Evolutionary conservation across 306 rosid genomes (phyloP), one percentile per base, ranked within the genome.

Genomic region (Lathyrus tuberosus): DNA sequence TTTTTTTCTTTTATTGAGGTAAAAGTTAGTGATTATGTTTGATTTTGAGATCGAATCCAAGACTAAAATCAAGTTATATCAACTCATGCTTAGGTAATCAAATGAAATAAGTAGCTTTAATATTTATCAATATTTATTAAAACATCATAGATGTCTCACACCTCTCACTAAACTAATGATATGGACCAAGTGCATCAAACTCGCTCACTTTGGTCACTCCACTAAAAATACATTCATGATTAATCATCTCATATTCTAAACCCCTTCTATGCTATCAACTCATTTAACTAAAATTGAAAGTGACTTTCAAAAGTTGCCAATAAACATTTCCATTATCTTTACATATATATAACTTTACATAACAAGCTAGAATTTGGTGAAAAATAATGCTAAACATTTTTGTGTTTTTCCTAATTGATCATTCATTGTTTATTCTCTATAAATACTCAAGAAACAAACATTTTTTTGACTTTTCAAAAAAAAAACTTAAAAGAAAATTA

Each of bases 381-480:
- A 26, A 56, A 56, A 26, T 56, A 57, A 57, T 56, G 20, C 12
- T 26, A 28, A 57, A 57, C 38, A 28, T 57, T 14, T 56, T 56
- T 65, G 26, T 59, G 33, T 75, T 72, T 52, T 72, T 73, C 75
- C 76, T 67, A 62, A 20, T 43, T 42, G 30, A 56, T 65, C 28
- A 46, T 80, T 73, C 17, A 69, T 40, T 22, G 8, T 53, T 57
- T 74, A 73, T 79, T 73, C 65, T 73, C 30, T 62, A 28, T 51
- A 61, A 71, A 6, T 67, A 40, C 79, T 69, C 69, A 65, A 65
- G 42, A 74, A 38, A 24, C 20, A 74, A 66, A 35, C 40, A 6
- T 35, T 26, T 52, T 52, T 53, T 53, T 10, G 4, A n/a, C 8
- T 22, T 20, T 53, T 4, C 11, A 51, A 51, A 51, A 51, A 51